Evolutionary conservation across 441 rosid species (phyloP).

Genomic region (Jatropha multifida): DNA sequence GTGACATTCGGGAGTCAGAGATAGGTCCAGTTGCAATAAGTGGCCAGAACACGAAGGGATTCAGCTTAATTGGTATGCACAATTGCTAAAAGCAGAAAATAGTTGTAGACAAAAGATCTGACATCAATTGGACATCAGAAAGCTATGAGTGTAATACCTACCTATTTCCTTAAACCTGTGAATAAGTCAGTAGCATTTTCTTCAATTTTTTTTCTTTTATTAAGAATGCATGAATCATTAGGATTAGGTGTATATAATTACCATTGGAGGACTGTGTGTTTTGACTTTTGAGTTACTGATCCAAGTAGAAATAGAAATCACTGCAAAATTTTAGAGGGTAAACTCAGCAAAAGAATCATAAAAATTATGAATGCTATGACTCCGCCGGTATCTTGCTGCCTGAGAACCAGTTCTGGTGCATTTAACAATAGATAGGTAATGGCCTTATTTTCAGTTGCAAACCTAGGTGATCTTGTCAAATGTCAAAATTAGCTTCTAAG

Average conservation of each 20-base stretch:
- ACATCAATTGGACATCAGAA: not conserved
- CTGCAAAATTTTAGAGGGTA: not conserved
- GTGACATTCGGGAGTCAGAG: constrained; percentile 52
- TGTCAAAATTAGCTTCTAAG: not conserved
- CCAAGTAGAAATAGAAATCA: not conserved
- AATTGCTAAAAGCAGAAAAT: not conserved
- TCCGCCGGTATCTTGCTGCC: not conserved
- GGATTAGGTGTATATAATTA: not conserved
- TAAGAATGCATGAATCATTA: not conserved
- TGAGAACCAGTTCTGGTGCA: no score
- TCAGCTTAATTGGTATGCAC: constrained; percentile 57
- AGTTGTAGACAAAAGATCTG: not conserved
- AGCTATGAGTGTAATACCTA: not conserved
- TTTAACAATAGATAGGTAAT: no score
- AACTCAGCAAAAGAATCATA: not conserved
- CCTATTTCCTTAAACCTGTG: not conserved
- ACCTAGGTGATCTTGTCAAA: not conserved
- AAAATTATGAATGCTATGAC: not conserved
- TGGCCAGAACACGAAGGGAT: constrained; percentile 48
- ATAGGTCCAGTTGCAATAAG: constrained; percentile 41
- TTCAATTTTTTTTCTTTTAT: not conserved
- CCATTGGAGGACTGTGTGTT: not conserved
- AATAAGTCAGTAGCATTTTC: not conserved
- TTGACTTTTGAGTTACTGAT: no score
- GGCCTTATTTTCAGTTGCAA: not conserved